Base-by-base conservation (phyloP, 306 rosid species). In the Trifolium fragiferum region DNA sequence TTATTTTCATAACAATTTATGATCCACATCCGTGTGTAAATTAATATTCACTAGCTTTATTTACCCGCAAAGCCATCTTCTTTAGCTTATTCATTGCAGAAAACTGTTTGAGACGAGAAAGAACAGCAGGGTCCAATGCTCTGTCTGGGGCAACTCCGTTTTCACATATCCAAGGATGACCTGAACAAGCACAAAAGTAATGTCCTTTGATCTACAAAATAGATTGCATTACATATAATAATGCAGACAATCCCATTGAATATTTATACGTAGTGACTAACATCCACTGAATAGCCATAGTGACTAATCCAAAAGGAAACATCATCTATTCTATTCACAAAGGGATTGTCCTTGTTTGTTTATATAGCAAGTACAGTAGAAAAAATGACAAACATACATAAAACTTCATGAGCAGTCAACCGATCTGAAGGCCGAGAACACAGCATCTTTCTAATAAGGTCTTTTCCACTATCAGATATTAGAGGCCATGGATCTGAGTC, bases 61-160 rank as follows among this genome's bases (percentile, higher is more conserved):
- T 86, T 86, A 95, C 99, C 80, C 99, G 87, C 53, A 95, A 77
- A 55, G 99, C 99, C 99, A 95, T 92, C 86, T 95, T 95, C 96
- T 95, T 95, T 66, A 95, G 86, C 85, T 95, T 95, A 76, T 95
- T 95, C 99, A 95, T 95, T 25, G 96, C 99, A 85, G 99, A 95
- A 82, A 95, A 95, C 81, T 84, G 90, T 85, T 95, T 95, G 83
- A 95, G 98, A 83, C 99, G 99, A 78, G 98, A 95, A 81, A 95
- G 90, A 64, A 95, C 99, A 63, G 99, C 99, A 62, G 99, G 90
- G 82, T 95, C 99, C 33, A 95, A 79, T 66, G 99, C 85, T 78
- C 93, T 89, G 82, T 95, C 99, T 65, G 99, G 99, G 80, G 99
- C 99, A 86, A 92, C 99, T 77, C 99, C 99, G 82, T 95, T 90